Percentiles rank a stretch among this genome's conserved stretches.
Evolutionary conservation across 2,329 filamentous ascomycete species (phyloP).

Genomic region (Diaporthe sp.): DNA sequence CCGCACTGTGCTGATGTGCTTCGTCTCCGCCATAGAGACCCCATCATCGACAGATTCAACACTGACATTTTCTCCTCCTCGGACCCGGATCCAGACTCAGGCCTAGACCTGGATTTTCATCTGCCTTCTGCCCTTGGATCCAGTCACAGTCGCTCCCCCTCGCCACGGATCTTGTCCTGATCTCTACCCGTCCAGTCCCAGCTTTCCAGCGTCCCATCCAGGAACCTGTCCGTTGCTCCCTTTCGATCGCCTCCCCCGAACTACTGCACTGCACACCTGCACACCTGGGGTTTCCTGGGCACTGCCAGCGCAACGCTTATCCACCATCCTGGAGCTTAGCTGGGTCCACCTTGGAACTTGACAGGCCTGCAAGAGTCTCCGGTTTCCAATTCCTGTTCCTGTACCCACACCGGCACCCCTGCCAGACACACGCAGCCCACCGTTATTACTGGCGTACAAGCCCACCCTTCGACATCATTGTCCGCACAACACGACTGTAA

Average conservation of each 20-base stretch:
- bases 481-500: constrained; percentile 21
- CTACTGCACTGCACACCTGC: constrained; percentile 19
- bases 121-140: background rate
- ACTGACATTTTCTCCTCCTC: background rate
- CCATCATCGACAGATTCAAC: background rate
- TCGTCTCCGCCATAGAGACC: constrained; percentile 10
- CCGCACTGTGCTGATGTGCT: background rate
- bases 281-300: background rate
- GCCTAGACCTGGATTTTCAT: background rate
- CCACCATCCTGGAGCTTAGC: constrained; percentile 26
- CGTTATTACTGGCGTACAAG: constrained; percentile 26
- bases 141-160: background rate
- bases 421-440: background rate
- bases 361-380: constrained; percentile 23
- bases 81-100: background rate
- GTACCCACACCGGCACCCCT: background rate
- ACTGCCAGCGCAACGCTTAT: constrained; percentile 26
- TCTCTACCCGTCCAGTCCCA: constrained; percentile 20
- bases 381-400: constrained; percentile 8
- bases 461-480: constrained; percentile 19
- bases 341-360: constrained; percentile 25
- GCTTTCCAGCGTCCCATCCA: constrained; percentile 16
- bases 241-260: constrained; percentile 17
- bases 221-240: background rate
- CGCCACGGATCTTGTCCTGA: constrained; percentile 14